Evolutionary conservation across 2,329 filamentous ascomycete genomes (phyloP).

Genomic region (Didymella pinodella): DNA sequence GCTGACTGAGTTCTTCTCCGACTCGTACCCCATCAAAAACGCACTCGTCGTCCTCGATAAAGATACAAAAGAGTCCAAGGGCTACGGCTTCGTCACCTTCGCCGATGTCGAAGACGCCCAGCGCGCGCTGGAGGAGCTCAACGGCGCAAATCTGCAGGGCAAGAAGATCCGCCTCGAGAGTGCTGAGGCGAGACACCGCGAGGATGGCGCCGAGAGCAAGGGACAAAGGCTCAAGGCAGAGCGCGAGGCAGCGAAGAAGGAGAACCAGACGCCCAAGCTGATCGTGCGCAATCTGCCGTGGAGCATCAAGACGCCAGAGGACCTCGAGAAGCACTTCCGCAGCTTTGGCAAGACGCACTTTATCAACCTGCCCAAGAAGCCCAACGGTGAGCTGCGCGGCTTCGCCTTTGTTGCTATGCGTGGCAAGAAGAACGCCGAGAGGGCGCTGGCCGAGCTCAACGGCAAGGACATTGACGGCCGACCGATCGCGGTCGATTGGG

Average conservation of each 20-base stretch:
- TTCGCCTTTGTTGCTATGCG: conserved; percentile 94
- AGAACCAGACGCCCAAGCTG: conserved; percentile 76
- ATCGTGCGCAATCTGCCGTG: conserved; percentile 95
- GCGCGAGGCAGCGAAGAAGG: conserved; percentile 67
- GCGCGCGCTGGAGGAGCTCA: conserved; percentile 79
- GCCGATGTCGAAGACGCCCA: conserved; percentile 90
- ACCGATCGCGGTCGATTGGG: conserved; percentile 93
- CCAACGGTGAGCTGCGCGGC: conserved; percentile 73
- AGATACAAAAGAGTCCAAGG: conserved; percentile 84
- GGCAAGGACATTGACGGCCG: conserved; percentile 89
- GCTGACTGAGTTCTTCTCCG: conserved; percentile 88
- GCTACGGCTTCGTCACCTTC: conserved; percentile 97
- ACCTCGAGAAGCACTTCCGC: conserved; percentile 79
- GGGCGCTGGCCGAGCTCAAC: conserved; percentile 83
- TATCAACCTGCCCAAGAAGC: conserved; percentile 81
- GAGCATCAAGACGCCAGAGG: conserved; percentile 88
- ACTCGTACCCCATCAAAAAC: conserved; percentile 94
- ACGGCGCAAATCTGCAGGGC: conserved; percentile 79
- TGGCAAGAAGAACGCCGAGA: conserved; percentile 89
- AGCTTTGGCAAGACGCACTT: conserved; percentile 93
- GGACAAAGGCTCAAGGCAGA: conserved; percentile 70
- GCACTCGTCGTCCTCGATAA: conserved; percentile 90
- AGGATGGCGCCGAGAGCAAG: conserved; percentile 53
- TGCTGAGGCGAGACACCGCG: conserved; percentile 83
- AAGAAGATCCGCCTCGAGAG: conserved; percentile 85